Evolutionary conservation across 2,329 filamentous ascomycete species (phyloP).

Genomic region (Clathrospora elynae): DNA sequence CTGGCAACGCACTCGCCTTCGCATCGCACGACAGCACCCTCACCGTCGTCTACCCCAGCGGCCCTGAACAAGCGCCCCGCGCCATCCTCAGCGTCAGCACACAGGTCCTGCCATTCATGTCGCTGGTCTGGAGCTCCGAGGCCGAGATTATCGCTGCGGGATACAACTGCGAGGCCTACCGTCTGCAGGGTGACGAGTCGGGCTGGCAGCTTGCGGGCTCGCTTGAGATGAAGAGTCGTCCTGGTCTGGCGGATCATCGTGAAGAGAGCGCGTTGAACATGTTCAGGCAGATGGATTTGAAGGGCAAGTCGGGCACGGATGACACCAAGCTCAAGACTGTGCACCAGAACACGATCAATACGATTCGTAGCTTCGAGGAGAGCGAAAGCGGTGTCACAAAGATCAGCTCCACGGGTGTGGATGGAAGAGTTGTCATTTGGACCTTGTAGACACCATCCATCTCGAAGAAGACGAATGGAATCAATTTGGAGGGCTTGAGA

Average conservation of each 20-base stretch:
- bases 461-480: neutral
- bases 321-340: slow-evolving; percentile 94
- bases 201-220: slow-evolving; percentile 87
- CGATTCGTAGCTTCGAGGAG: slow-evolving; percentile 75
- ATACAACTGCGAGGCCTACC: slow-evolving; percentile 86
- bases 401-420: slow-evolving; percentile 70
- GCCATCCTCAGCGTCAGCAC: slow-evolving; percentile 91
- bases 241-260: slow-evolving; percentile 64
- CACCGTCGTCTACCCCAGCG: slow-evolving; percentile 93
- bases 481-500: neutral
- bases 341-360: slow-evolving; percentile 95
- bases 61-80: slow-evolving; percentile 83
- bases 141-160: slow-evolving; percentile 93
- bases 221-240: slow-evolving; percentile 72
- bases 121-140: slow-evolving; percentile 89
- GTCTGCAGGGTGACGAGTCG: slow-evolving; percentile 75
- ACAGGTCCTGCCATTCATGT: slow-evolving; percentile 89
- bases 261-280: slow-evolving; percentile 97
- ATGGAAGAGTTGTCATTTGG: slow-evolving; percentile 57
- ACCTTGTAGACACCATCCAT: slow-evolving; percentile 41
- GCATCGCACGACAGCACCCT: slow-evolving; percentile 94
- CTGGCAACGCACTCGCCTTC: slow-evolving; percentile 91
- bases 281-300: slow-evolving; percentile 98
- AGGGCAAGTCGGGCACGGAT: slow-evolving; percentile 75
- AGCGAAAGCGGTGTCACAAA: slow-evolving; percentile 69